Evolutionary conservation across 495 filamentous ascomycete genomes (phyloP).

Genomic region (Aspergillus baeticus): DNA sequence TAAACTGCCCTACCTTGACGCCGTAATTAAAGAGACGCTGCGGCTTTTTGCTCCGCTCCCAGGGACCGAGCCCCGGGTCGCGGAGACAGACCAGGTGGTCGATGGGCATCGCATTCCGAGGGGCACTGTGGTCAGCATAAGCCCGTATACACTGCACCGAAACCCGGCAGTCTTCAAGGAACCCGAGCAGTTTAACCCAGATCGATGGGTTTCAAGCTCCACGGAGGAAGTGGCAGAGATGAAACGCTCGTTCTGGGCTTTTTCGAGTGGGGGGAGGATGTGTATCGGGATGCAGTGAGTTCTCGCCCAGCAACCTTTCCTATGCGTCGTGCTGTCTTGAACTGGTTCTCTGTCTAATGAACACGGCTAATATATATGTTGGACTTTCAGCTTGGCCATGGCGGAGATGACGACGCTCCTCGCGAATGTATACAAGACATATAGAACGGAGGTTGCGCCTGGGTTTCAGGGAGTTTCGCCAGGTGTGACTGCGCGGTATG

Average conservation of each 20-base stretch:
- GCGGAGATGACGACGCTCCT: slow-evolving; percentile 43
- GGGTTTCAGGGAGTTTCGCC: slow-evolving; percentile 26
- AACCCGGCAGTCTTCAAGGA: slow-evolving; percentile 53
- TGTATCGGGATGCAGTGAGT: slow-evolving; percentile 63
- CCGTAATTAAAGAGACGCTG: slow-evolving; percentile 69
- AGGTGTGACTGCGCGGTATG: slow-evolving; percentile 36
- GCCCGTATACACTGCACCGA: slow-evolving; percentile 63
- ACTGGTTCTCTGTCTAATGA: too few relatives aligned
- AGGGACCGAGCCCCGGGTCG: slow-evolving; percentile 59
- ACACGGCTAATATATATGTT: too few relatives aligned
- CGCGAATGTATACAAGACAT: slow-evolving; percentile 34
- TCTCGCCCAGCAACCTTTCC: background rate
- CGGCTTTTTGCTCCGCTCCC: slow-evolving; percentile 66
- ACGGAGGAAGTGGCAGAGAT: slow-evolving; percentile 41
- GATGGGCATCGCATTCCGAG: slow-evolving; percentile 49
- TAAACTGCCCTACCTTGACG: slow-evolving; percentile 61
- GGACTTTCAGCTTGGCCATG: slow-evolving; percentile 37
- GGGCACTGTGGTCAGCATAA: slow-evolving; percentile 58
- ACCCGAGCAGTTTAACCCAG: slow-evolving; percentile 53
- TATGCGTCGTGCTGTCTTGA: too few relatives aligned
- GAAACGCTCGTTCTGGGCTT: slow-evolving; percentile 71
- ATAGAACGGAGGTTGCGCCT: slow-evolving; percentile 23
- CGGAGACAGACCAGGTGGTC: slow-evolving; percentile 16
- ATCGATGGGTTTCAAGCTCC: slow-evolving; percentile 50
- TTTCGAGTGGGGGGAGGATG: slow-evolving; percentile 74